Evolutionary conservation across 331 rosid genomes (phyloP).

Genomic region (Spiraea crenata): DNA sequence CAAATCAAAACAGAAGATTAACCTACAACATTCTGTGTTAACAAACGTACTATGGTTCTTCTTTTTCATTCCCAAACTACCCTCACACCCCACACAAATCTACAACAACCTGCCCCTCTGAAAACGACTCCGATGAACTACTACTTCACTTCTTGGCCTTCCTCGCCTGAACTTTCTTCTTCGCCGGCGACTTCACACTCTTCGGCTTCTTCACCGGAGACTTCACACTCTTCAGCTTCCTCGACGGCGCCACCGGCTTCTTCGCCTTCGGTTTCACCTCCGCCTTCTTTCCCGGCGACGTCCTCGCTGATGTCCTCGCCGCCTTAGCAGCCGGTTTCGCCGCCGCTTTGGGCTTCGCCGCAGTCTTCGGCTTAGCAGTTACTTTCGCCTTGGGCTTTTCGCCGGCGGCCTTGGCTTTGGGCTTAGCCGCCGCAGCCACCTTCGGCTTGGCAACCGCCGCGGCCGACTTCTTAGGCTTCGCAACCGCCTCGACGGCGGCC

Average conservation of each 20-base stretch:
- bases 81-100: conserved; percentile 13
- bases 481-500: not conserved
- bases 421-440: conserved; percentile 18
- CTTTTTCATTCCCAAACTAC: not conserved
- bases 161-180: conserved; percentile 49
- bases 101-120: conserved; percentile 21
- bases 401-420: conserved; percentile 2
- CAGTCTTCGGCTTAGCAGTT: conserved; percentile 13
- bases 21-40: not conserved
- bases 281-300: conserved; percentile 38
- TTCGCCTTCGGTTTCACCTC: not conserved
- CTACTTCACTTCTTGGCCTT: conserved; percentile 49
- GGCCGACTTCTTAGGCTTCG: conserved; percentile 19
- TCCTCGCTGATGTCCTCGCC: conserved; percentile 17
- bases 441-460: conserved; percentile 24
- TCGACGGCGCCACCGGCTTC: conserved; percentile 34
- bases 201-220: conserved; percentile 45
- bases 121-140: not conserved
- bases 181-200: conserved; percentile 57
- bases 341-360: conserved; percentile 4
- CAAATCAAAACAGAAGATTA: not conserved
- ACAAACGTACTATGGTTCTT: not conserved
- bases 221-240: conserved; percentile 48
- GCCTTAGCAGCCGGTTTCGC: conserved; percentile 23
- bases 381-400: not conserved